Evolutionary conservation across 257 asterid genomes (phyloP).

Genomic region (Penstemon davidsonii): DNA sequence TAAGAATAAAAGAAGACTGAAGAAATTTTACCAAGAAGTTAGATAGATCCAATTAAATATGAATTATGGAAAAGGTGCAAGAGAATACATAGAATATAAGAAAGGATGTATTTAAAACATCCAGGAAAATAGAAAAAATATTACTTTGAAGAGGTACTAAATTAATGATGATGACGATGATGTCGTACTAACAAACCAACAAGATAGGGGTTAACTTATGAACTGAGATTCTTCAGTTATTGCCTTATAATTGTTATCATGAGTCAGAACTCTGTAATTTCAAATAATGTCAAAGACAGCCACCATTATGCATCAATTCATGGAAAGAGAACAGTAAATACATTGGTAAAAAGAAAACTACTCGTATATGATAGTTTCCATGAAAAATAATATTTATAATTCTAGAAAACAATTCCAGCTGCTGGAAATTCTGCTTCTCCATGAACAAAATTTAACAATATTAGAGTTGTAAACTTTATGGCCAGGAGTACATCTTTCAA

Average conservation of each 20-base stretch:
- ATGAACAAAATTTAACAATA: too few relatives aligned
- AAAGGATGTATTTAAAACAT: too few relatives aligned
- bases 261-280: not conserved
- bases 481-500: too few relatives aligned
- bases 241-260: not conserved
- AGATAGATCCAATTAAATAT: slow-evolving; percentile 2
- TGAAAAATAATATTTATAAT: too few relatives aligned
- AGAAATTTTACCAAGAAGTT: not conserved
- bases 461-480: too few relatives aligned
- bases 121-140: too few relatives aligned
- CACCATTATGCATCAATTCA: not conserved
- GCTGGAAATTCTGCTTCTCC: too few relatives aligned
- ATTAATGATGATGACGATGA: not conserved
- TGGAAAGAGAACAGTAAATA: not conserved
- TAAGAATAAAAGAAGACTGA: not conserved
- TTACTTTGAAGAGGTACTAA: too few relatives aligned
- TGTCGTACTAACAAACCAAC: not conserved
- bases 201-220: not conserved
- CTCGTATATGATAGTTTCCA: too few relatives aligned
- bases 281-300: not conserved
- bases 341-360: too few relatives aligned
- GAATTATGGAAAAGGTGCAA: slow-evolving; percentile 21
- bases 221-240: not conserved
- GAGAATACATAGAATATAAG: not conserved
- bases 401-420: too few relatives aligned